Evolutionary conservation across 352 stramenopile genomes (phyloP).

Genomic region (Globisporangium ultimum): DNA sequence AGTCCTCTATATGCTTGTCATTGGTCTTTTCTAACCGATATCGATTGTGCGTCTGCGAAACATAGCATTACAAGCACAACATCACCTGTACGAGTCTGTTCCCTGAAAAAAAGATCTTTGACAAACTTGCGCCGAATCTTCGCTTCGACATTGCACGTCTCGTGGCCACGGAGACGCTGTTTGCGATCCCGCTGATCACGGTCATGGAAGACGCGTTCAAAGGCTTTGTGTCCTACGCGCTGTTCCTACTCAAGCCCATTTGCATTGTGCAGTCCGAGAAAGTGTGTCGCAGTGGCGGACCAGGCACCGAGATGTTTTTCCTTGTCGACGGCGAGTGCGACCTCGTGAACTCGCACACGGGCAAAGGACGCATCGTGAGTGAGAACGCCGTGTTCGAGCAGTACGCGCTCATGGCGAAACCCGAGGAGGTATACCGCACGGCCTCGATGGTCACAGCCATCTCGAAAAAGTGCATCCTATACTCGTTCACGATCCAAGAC

Average conservation of each 20-base stretch:
- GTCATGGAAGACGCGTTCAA: slow-evolving; percentile 88
- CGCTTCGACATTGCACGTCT: slow-evolving; percentile 77
- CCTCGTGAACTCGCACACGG: slow-evolving; percentile 65
- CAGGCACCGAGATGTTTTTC: slow-evolving; percentile 82
- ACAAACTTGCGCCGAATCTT: slow-evolving; percentile 74
- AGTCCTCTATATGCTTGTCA: slow-evolving; percentile 20
- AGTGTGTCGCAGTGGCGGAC: slow-evolving; percentile 66
- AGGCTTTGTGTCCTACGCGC: slow-evolving; percentile 83
- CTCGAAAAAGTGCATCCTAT: slow-evolving; percentile 67
- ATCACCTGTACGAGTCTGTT: slow-evolving; percentile 73
- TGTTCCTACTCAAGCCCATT: slow-evolving; percentile 79
- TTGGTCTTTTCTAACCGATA: slow-evolving; percentile 1
- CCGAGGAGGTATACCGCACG: slow-evolving; percentile 72
- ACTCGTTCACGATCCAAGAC: slow-evolving; percentile 76
- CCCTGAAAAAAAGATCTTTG: slow-evolving; percentile 82
- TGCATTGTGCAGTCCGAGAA: slow-evolving; percentile 68
- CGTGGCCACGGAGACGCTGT: slow-evolving; percentile 73
- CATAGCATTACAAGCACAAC: slow-evolving; percentile 71
- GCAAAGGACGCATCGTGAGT: slow-evolving; percentile 52
- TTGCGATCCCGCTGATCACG: slow-evolving; percentile 79
- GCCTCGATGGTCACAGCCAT: slow-evolving; percentile 70
- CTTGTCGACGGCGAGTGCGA: slow-evolving; percentile 83
- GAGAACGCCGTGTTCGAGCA: slow-evolving; percentile 80
- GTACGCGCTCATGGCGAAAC: slow-evolving; percentile 71
- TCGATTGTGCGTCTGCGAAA: slow-evolving; percentile 21